Conservation (phyloP, 108 stramenopile genomes). For the Skeletonema marinoi region DNA sequence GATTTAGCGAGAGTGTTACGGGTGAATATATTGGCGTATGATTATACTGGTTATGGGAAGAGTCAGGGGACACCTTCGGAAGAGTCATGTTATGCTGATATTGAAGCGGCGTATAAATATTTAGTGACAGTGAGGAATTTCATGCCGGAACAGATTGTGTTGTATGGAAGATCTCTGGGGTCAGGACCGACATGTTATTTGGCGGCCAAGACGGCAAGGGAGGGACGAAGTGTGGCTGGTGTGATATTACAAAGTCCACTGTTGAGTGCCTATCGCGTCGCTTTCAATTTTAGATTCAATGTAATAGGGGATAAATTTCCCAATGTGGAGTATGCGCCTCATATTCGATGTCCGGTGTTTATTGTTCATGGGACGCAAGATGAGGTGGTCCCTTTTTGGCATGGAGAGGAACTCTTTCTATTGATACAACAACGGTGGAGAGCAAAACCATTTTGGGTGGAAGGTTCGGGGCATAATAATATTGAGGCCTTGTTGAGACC, state of each 20-base stretch:
- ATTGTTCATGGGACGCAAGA: conserved; percentile 94
- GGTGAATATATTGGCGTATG: conserved; percentile 97
- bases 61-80: conserved; percentile 75
- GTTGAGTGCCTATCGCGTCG: conserved; percentile 86
- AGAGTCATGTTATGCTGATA: conserved; percentile 88
- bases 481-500: conserved; percentile 88
- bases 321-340: conserved; percentile 88
- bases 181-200: conserved; percentile 95
- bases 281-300: conserved; percentile 92
- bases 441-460: conserved; percentile 91
- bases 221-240: conserved; percentile 82
- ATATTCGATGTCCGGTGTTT: conserved; percentile 89
- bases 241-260: conserved; percentile 86
- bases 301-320: conserved; percentile 90
- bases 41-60: conserved; percentile 94
- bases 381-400: conserved; percentile 95
- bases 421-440: conserved; percentile 85
- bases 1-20: conserved; percentile 84
- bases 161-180: conserved; percentile 90
- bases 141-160: conserved; percentile 87
- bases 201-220: conserved; percentile 81
- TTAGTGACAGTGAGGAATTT: conserved; percentile 73
- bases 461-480: conserved; percentile 93
- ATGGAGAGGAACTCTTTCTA: conserved; percentile 92
- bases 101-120: conserved; percentile 93